Percentiles rank a stretch among this genome's conserved stretches.
phyloP scores from a whole-genome alignment of 75 land plant species.

The Cupressus sempervirens region DNA sequence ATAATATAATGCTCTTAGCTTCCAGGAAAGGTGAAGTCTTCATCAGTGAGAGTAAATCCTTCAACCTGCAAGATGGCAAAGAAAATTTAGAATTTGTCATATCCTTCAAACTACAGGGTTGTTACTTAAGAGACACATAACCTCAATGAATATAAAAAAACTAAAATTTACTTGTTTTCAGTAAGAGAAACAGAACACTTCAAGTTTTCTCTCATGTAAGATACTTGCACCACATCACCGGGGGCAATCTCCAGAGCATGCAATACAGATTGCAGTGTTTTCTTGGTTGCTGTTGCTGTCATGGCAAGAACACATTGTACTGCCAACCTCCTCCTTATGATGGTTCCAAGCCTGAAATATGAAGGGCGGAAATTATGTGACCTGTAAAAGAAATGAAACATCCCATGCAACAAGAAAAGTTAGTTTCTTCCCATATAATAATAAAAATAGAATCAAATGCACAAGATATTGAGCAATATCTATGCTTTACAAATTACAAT shows the following conservation, averaged over 20 bases:
- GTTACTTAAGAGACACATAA: background rate
- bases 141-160: background rate
- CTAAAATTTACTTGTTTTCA: constrained; percentile 49
- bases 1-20: constrained; percentile 72
- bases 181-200: constrained; percentile 60
- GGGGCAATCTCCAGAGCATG: constrained; percentile 59
- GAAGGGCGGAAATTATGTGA: constrained; percentile 99
- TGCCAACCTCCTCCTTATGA: constrained; percentile 55
- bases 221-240: constrained; percentile 47
- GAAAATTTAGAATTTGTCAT: background rate
- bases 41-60: constrained; percentile 58
- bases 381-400: constrained; percentile 39
- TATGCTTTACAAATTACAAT: background rate
- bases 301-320: constrained; percentile 80
- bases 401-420: constrained; percentile 2
- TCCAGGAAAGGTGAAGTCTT: constrained; percentile 61
- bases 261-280: constrained; percentile 63
- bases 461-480: background rate
- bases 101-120: background rate
- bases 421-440: background rate
- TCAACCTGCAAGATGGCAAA: constrained; percentile 42
- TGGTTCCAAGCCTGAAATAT: constrained; percentile 82
- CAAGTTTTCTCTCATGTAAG: constrained; percentile 66
- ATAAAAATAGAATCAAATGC: background rate
- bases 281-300: constrained; percentile 95